A percentile compares a stretch with the other conserved stretches of the same genome.
Evolutionary conservation across 805 yeast genomes (phyloP).

Genomic region (Yarrowia sp.): DNA sequence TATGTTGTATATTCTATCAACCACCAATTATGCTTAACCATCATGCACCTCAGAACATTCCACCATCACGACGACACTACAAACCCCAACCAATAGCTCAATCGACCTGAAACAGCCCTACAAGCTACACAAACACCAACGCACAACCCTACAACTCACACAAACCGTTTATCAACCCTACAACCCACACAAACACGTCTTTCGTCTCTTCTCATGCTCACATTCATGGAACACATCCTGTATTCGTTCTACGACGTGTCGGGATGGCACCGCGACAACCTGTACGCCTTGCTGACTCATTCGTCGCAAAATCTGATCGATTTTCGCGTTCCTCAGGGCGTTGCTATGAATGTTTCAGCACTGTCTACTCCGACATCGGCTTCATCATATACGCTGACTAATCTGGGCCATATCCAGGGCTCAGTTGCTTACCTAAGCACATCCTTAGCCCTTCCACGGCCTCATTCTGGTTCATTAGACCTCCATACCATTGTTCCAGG

Average conservation of each 20-base stretch:
- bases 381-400: slow-evolving; percentile 68
- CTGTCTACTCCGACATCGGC: slow-evolving; percentile 68
- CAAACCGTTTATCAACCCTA: background rate
- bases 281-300: slow-evolving; percentile 72
- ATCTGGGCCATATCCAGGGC: slow-evolving; percentile 66
- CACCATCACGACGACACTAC: too few relatives aligned
- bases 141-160: background rate
- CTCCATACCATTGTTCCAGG: slow-evolving; percentile 71
- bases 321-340: slow-evolving; percentile 68
- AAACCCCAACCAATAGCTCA: too few relatives aligned
- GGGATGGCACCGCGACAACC: slow-evolving; percentile 75
- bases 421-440: slow-evolving; percentile 79
- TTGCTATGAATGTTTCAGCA: slow-evolving; percentile 64
- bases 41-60: too few relatives aligned
- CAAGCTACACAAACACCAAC: too few relatives aligned
- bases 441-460: slow-evolving; percentile 53
- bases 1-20: too few relatives aligned
- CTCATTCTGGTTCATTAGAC: slow-evolving; percentile 50
- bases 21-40: too few relatives aligned
- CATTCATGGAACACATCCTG: slow-evolving; percentile 84
- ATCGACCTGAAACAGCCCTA: too few relatives aligned
- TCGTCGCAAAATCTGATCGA: slow-evolving; percentile 68
- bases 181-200: background rate
- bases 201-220: slow-evolving; percentile 50
- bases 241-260: slow-evolving; percentile 67